These are phyloP conservation scores for Paecilomyces dactylethromorphus DNA, from an alignment of 2,329 filamentous ascomycete species.

Conservation along the genomic window DNA sequence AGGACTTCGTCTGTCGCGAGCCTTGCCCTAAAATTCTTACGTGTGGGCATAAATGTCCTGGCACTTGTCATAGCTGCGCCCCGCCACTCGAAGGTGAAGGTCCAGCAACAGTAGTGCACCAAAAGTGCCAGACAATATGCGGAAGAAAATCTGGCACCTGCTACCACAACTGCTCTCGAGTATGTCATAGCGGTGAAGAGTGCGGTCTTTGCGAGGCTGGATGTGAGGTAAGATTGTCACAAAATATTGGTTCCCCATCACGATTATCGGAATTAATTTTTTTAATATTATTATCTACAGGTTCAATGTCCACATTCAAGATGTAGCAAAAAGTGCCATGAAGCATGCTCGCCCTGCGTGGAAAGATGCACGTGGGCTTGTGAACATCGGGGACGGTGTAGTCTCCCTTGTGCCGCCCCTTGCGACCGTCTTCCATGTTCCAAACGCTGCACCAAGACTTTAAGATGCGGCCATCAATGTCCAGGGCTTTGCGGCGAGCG, in stretches of 20 bases:
- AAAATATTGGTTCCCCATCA: too few relatives aligned
- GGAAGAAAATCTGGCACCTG: constrained; percentile 49
- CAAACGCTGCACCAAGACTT: constrained; percentile 46
- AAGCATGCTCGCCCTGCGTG: constrained; percentile 59
- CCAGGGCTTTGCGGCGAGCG: constrained; percentile 59
- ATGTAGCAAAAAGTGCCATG: constrained; percentile 50
- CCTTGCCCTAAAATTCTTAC: constrained; percentile 40
- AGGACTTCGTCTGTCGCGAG: constrained; percentile 42
- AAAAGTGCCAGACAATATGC: constrained; percentile 36
- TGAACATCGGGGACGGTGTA: constrained; percentile 46
- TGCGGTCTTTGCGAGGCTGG: constrained; percentile 23
- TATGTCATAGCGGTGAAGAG: constrained; percentile 44
- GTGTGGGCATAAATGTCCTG: constrained; percentile 56
- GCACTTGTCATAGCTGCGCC: constrained; percentile 44
- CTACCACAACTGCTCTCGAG: constrained; percentile 45
- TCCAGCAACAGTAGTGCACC: constrained; percentile 37
- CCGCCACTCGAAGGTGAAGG: constrained; percentile 19
- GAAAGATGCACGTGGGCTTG: constrained; percentile 49
- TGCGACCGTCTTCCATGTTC: constrained; percentile 63
- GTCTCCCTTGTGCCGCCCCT: constrained; percentile 55
- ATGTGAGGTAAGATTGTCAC: constrained; percentile 42
- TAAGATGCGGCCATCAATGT: constrained; percentile 59
- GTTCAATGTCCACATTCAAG: constrained; percentile 48
- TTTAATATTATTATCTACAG: too few relatives aligned
- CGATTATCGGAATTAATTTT: too few relatives aligned